These are phyloP conservation scores for Yamadazyma diddensiae DNA, from an alignment of 1,139 yeast genomes.

Conservation along the genomic window DNA sequence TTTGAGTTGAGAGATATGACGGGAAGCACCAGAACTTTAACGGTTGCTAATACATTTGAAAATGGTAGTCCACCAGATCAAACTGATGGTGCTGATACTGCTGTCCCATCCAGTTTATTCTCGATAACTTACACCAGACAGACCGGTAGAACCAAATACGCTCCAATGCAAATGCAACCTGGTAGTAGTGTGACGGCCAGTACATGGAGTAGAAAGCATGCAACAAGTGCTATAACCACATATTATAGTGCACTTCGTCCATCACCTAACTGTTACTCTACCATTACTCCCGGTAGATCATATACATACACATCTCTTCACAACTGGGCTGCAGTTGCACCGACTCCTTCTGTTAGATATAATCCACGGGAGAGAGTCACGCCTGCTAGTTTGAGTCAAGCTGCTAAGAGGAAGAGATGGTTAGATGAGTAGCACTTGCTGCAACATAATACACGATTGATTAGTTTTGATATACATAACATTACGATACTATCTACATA, in stretches of 20 bases:
- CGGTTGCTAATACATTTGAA: slow-evolving; percentile 23
- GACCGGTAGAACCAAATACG: slow-evolving; percentile 71
- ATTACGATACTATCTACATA: too few relatives aligned
- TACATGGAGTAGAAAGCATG: slow-evolving; percentile 58
- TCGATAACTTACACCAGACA: slow-evolving; percentile 65
- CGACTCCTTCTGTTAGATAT: slow-evolving; percentile 55
- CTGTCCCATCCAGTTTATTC: slow-evolving; percentile 32
- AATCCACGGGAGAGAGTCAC: slow-evolving; percentile 40
- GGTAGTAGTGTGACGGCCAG: slow-evolving; percentile 64
- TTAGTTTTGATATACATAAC: too few relatives aligned
- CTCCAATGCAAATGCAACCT: slow-evolving; percentile 89
- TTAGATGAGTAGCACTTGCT: too few relatives aligned
- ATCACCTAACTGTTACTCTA: slow-evolving; percentile 52
- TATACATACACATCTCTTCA: slow-evolving; percentile 62
- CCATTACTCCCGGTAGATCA: slow-evolving; percentile 81
- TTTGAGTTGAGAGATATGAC: slow-evolving; percentile 68
- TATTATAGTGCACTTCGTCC: slow-evolving; percentile 42
- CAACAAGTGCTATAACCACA: slow-evolving; percentile 61
- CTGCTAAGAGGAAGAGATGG: slow-evolving; percentile 40
- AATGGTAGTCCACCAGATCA: slow-evolving; percentile 29
- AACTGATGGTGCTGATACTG: slow-evolving; percentile 26
- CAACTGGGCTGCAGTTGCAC: slow-evolving; percentile 68
- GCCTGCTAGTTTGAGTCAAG: slow-evolving; percentile 37
- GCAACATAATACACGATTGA: too few relatives aligned
- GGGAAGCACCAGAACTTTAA: slow-evolving; percentile 45